These are phyloP conservation scores for Thalassiosira mediterranea DNA, from an alignment of 352 stramenopile genomes.

Conservation along the genomic window DNA sequence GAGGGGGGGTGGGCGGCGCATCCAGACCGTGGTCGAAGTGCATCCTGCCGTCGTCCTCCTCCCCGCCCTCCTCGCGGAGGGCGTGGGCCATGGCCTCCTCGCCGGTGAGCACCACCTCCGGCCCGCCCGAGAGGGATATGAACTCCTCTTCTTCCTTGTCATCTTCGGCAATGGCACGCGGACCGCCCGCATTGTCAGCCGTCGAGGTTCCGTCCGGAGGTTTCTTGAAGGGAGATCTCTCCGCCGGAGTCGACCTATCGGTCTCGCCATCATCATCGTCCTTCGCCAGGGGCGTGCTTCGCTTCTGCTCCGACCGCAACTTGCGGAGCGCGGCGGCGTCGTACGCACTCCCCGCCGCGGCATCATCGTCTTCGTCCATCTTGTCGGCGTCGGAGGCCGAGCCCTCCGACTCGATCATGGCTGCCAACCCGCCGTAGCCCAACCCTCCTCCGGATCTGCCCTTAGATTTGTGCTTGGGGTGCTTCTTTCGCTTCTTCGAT, in stretches of 20 bases:
- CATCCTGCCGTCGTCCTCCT: slow-evolving; percentile 24
- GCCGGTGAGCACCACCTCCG: slow-evolving; percentile 44
- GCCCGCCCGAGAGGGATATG: slow-evolving; percentile 41
- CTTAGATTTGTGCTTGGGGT: slow-evolving; percentile 36
- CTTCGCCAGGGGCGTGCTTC: not conserved
- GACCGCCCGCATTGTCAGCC: not conserved
- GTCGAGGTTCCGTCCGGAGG: not conserved
- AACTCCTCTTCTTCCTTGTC: slow-evolving; percentile 37
- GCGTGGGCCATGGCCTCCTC: slow-evolving; percentile 50
- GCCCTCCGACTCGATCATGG: slow-evolving; percentile 26
- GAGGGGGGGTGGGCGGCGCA: slow-evolving; percentile 4
- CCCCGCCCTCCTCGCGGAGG: slow-evolving; percentile 23
- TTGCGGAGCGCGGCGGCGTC: slow-evolving; percentile 62
- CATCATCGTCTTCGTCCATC: slow-evolving; percentile 8
- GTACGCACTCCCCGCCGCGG: slow-evolving; percentile 38
- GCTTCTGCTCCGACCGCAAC: slow-evolving; percentile 64
- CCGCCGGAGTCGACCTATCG: not conserved
- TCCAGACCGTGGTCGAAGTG: slow-evolving; percentile 45
- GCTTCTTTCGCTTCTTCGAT: slow-evolving; percentile 23
- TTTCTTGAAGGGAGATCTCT: no score
- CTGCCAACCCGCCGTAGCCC: slow-evolving; percentile 56
- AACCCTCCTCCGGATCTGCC: slow-evolving; percentile 24
- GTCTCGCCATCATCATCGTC: slow-evolving; percentile 7
- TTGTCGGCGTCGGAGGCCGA: slow-evolving; percentile 22
- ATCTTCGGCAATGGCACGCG: not conserved